phyloP scores from a whole-genome alignment of 805 yeast species.

The Sugiyamaella boreocaroliniensis region DNA sequence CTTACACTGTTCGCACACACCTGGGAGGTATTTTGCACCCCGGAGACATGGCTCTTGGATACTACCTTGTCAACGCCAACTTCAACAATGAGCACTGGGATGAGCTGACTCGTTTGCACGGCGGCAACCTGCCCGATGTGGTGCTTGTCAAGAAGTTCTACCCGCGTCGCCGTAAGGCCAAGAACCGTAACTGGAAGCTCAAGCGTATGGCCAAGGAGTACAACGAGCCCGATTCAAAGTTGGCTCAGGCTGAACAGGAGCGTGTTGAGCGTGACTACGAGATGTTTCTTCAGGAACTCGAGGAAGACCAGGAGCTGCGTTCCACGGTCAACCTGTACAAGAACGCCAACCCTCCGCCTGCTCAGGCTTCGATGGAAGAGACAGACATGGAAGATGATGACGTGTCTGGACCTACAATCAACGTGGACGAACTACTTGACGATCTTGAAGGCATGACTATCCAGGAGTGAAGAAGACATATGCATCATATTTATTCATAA shows the following conservation, averaged over 20 bases:
- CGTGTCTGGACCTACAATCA: slow-evolving; percentile 83
- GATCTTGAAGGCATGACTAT: slow-evolving; percentile 91
- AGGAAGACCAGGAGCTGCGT: slow-evolving; percentile 93
- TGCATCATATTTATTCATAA: not conserved
- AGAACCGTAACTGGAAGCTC: slow-evolving; percentile 86
- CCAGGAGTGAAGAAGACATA: slow-evolving; percentile 32
- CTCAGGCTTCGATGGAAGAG: slow-evolving; percentile 6
- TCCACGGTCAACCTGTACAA: slow-evolving; percentile 85
- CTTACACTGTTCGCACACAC: slow-evolving; percentile 75
- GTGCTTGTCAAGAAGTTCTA: slow-evolving; percentile 83
- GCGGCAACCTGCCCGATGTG: slow-evolving; percentile 68
- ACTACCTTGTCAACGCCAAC: slow-evolving; percentile 71
- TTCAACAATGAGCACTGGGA: slow-evolving; percentile 80
- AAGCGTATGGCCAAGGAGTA: slow-evolving; percentile 97
- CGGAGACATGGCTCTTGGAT: slow-evolving; percentile 88
- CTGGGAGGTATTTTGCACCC: slow-evolving; percentile 88
- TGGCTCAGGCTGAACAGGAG: slow-evolving; percentile 69
- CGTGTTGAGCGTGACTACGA: slow-evolving; percentile 94
- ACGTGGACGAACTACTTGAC: slow-evolving; percentile 86
- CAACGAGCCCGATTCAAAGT: slow-evolving; percentile 41
- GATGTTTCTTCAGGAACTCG: slow-evolving; percentile 90
- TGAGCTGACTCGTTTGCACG: slow-evolving; percentile 28
- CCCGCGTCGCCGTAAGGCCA: slow-evolving; percentile 65
- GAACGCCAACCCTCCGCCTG: slow-evolving; percentile 34
- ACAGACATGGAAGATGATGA: slow-evolving; percentile 37